Evolutionary conservation across 2,329 filamentous ascomycete genomes (phyloP).

Genomic region (Penicillium sclerotigenum): DNA sequence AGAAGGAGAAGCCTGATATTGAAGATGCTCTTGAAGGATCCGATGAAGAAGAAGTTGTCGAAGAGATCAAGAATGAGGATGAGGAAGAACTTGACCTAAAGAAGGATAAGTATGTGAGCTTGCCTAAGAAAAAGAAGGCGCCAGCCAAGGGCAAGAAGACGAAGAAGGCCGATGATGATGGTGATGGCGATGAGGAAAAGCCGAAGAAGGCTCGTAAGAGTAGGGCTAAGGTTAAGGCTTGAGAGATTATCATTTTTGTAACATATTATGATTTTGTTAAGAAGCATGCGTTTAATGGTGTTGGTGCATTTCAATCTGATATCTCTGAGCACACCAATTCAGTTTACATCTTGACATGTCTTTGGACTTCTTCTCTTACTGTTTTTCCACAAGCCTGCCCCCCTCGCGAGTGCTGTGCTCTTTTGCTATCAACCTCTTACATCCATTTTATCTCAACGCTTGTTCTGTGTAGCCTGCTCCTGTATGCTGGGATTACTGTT

Average conservation of each 20-base stretch:
- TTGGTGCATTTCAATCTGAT: not conserved
- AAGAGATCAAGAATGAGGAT: constrained; percentile 60
- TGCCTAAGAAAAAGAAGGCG: constrained; percentile 70
- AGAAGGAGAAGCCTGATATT: constrained; percentile 80
- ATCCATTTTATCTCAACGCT: too few species aligned
- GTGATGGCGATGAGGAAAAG: constrained; percentile 51
- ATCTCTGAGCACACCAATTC: not conserved
- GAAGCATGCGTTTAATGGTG: not conserved
- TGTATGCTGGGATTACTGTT: not conserved
- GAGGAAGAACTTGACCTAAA: constrained; percentile 78
- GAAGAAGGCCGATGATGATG: constrained; percentile 37
- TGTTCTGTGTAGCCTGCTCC: not conserved
- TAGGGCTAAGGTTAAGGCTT: constrained; percentile 31
- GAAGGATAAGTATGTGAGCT: constrained; percentile 95
- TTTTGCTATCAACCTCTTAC: not conserved
- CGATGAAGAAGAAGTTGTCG: constrained; percentile 64
- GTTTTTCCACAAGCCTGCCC: too few species aligned
- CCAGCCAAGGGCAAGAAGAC: constrained; percentile 38
- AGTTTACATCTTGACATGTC: not conserved
- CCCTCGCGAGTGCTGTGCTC: not conserved
- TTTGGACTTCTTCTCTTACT: not conserved
- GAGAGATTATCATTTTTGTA: constrained; percentile 8
- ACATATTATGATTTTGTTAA: constrained; percentile 5
- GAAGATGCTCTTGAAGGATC: constrained; percentile 95
- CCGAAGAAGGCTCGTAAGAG: constrained; percentile 49